Evolutionary conservation across 2,329 filamentous ascomycete genomes (phyloP).

Genomic region (Verticillium tricorpus): DNA sequence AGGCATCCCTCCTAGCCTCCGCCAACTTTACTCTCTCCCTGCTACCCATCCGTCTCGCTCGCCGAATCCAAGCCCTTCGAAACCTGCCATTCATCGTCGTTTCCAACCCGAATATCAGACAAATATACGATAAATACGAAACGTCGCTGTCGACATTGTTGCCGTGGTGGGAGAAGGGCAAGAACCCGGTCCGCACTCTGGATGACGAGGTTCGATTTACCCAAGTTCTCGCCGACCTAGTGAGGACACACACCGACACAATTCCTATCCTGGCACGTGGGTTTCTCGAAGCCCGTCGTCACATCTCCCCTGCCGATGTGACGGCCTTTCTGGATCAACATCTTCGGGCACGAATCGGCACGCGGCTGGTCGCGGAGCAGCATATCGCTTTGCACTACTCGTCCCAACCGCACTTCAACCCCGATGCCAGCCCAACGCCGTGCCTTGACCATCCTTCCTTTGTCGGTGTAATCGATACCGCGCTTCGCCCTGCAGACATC

Average conservation of each 20-base stretch:
- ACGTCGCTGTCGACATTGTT: slow-evolving; percentile 88
- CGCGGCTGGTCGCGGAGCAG: slow-evolving; percentile 89
- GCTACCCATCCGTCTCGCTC: slow-evolving; percentile 85
- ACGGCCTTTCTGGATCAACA: slow-evolving; percentile 91
- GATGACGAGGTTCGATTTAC: slow-evolving; percentile 91
- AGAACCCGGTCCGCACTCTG: slow-evolving; percentile 60
- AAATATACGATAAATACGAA: slow-evolving; percentile 94
- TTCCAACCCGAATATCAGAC: slow-evolving; percentile 90
- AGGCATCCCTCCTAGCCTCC: slow-evolving; percentile 75
- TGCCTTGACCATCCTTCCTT: slow-evolving; percentile 59
- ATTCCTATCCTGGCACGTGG: slow-evolving; percentile 89
- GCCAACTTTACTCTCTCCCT: slow-evolving; percentile 95
- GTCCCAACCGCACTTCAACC: slow-evolving; percentile 64
- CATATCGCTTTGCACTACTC: slow-evolving; percentile 84
- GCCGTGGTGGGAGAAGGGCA: slow-evolving; percentile 54
- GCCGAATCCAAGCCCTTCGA: slow-evolving; percentile 86
- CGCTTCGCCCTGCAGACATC: slow-evolving; percentile 73
- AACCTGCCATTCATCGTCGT: slow-evolving; percentile 97
- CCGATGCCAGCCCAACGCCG: slow-evolving; percentile 42
- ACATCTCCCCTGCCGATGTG: slow-evolving; percentile 79
- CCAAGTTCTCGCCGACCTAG: slow-evolving; percentile 89
- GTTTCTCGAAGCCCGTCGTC: slow-evolving; percentile 88
- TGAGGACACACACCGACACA: slow-evolving; percentile 89
- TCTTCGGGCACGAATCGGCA: slow-evolving; percentile 88
- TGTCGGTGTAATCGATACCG: slow-evolving; percentile 94